Conservation (phyloP, 75 land plant species). For the Pseudotsuga menziesii region DNA sequence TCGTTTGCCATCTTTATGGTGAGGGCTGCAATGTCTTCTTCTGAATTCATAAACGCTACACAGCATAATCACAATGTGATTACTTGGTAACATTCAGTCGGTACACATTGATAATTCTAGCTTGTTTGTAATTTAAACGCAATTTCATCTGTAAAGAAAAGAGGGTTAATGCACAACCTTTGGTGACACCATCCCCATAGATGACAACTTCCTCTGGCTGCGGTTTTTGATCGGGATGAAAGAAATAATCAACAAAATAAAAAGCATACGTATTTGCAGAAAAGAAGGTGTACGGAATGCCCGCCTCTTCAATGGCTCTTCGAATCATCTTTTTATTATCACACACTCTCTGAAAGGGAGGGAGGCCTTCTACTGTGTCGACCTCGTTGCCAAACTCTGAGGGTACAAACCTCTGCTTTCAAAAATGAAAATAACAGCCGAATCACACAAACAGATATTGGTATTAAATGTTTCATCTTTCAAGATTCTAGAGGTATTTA, state of each 20-base stretch:
- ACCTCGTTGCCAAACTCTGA: conserved; percentile 41
- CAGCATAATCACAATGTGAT: not conserved
- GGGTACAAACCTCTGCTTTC: conserved; percentile 41
- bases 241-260: conserved; percentile 22
- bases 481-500: too few relatives aligned
- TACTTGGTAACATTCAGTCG: not conserved
- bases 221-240: conserved; percentile 11
- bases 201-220: conserved; percentile 13
- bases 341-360: conserved; percentile 16
- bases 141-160: not conserved
- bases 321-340: conserved; percentile 24
- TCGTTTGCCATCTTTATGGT: conserved; percentile 29
- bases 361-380: conserved; percentile 15
- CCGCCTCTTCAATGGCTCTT: conserved; percentile 25
- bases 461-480: too few relatives aligned
- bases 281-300: conserved; percentile 39
- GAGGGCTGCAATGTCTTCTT: conserved; percentile 40
- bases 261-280: conserved; percentile 19
- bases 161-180: conserved; percentile 15
- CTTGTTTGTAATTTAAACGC: not conserved
- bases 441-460: too few relatives aligned
- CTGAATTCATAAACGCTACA: conserved; percentile 30
- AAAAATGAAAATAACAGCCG: too few relatives aligned
- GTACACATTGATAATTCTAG: not conserved
- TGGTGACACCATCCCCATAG: conserved; percentile 33